Evolutionary conservation across 2,329 filamentous ascomycete species (phyloP).

Genomic region (Pestalotiopsis sp.): DNA sequence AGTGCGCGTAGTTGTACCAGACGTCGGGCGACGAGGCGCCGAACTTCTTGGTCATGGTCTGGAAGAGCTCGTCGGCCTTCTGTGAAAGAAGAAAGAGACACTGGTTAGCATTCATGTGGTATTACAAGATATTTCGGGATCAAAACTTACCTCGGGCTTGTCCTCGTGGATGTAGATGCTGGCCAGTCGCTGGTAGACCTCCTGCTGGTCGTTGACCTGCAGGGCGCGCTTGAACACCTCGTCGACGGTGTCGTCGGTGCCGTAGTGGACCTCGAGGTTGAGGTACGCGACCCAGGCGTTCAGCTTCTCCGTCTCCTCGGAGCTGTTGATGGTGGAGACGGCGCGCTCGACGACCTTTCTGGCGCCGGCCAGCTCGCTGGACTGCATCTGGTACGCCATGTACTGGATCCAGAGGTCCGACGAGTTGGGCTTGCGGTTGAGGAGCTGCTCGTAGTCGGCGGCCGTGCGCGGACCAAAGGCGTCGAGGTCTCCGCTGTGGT

Average conservation of each 20-base stretch:
- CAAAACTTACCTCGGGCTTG: slow-evolving; percentile 71
- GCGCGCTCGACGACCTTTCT: slow-evolving; percentile 89
- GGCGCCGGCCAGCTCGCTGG: slow-evolving; percentile 86
- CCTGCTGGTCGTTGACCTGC: slow-evolving; percentile 89
- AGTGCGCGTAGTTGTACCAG: slow-evolving; percentile 94
- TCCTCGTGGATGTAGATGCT: slow-evolving; percentile 94
- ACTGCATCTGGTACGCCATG: slow-evolving; percentile 97
- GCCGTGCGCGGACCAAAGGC: slow-evolving; percentile 84
- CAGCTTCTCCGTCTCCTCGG: slow-evolving; percentile 88
- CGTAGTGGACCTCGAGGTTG: slow-evolving; percentile 91
- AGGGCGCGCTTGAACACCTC: slow-evolving; percentile 89
- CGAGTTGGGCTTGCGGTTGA: slow-evolving; percentile 91
- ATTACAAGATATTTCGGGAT: not conserved
- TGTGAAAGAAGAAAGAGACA: slow-evolving; percentile 37
- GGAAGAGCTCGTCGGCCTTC: slow-evolving; percentile 89
- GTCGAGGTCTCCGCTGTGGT: slow-evolving; percentile 90
- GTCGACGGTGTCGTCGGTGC: slow-evolving; percentile 79
- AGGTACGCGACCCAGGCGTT: slow-evolving; percentile 95
- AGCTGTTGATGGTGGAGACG: slow-evolving; percentile 85
- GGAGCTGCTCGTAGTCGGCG: slow-evolving; percentile 89
- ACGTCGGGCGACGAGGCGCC: slow-evolving; percentile 77
- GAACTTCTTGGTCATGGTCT: slow-evolving; percentile 84
- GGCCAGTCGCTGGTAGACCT: slow-evolving; percentile 84
- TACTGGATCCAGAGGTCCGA: slow-evolving; percentile 93
- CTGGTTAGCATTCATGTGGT: slow-evolving; percentile 26